These are phyloP conservation scores for Ceratobasidium sp. DNA, from an alignment of 1,284 basidiomycete species.

Conservation along the genomic window DNA sequence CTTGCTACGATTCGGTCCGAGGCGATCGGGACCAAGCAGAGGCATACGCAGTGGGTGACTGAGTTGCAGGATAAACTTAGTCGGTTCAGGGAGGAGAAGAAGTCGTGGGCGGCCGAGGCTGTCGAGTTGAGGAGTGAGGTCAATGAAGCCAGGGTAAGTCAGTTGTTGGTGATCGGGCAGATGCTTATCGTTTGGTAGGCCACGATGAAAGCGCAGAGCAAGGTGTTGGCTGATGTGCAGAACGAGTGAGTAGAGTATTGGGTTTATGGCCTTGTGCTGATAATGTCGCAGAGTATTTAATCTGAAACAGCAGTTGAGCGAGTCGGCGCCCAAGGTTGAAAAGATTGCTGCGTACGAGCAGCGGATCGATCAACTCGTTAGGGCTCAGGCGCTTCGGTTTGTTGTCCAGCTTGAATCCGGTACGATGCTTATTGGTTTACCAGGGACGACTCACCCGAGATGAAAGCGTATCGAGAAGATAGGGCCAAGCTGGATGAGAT, in stretches of 20 bases:
- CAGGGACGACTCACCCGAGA: constrained; percentile 43
- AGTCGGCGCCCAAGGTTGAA: constrained; percentile 39
- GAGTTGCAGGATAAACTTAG: constrained; percentile 38
- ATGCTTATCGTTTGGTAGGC: constrained; percentile 31
- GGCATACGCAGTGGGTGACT: constrained; percentile 39
- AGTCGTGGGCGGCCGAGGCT: constrained; percentile 40
- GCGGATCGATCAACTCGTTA: constrained; percentile 39
- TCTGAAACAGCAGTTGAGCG: constrained; percentile 37
- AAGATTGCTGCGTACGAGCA: constrained; percentile 40
- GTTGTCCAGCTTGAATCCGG: neutral
- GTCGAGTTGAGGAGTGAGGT: constrained; percentile 41
- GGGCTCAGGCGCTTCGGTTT: constrained; percentile 36
- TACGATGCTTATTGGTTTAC: neutral
- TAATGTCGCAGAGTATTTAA: constrained; percentile 22
- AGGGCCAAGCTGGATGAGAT: constrained; percentile 35
- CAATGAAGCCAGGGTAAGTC: constrained; percentile 39
- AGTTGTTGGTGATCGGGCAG: too few relatives aligned
- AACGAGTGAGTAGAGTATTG: constrained; percentile 34
- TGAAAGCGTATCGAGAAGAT: constrained; percentile 36
- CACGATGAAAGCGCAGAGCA: constrained; percentile 39
- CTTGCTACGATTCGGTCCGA: constrained; percentile 35
- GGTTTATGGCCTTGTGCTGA: neutral
- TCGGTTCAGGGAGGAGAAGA: constrained; percentile 40
- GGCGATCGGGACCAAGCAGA: constrained; percentile 30
- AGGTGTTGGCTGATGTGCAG: constrained; percentile 38